These are phyloP conservation scores for Musa troglodytarum DNA, from an alignment of 176 grass and related monocot genomes.

Conservation along the genomic window DNA sequence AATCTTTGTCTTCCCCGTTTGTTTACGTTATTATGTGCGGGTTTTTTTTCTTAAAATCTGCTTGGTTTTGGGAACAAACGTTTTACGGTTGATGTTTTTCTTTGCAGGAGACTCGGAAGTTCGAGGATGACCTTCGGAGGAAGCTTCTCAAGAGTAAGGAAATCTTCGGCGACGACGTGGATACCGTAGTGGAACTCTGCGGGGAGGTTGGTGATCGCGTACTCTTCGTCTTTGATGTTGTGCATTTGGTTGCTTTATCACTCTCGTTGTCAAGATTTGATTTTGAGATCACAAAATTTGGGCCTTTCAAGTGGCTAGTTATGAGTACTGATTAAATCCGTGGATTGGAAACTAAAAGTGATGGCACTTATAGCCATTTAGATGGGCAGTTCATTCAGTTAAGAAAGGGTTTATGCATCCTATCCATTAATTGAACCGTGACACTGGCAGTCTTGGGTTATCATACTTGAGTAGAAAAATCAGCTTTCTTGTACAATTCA, in stretches of 20 bases:
- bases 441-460: background rate
- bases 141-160: conserved; percentile 13
- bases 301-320: background rate
- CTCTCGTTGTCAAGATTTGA: background rate
- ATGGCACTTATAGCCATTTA: background rate
- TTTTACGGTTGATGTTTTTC: background rate
- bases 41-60: too few relatives aligned
- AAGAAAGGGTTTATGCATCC: background rate
- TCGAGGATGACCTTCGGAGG: conserved; percentile 12
- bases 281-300: background rate
- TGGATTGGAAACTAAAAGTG: background rate
- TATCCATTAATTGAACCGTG: background rate
- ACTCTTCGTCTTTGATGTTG: background rate
- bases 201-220: background rate
- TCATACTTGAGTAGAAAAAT: background rate
- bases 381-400: background rate
- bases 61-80: too few relatives aligned
- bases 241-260: background rate
- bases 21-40: background rate
- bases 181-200: conserved; percentile 7
- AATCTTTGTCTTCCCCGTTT: background rate
- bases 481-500: background rate
- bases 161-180: background rate
- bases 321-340: background rate
- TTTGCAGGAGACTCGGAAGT: conserved; percentile 16